These are phyloP conservation scores for Ustilago nuda DNA, from an alignment of 1,284 basidiomycete genomes.

Conservation along the genomic window DNA sequence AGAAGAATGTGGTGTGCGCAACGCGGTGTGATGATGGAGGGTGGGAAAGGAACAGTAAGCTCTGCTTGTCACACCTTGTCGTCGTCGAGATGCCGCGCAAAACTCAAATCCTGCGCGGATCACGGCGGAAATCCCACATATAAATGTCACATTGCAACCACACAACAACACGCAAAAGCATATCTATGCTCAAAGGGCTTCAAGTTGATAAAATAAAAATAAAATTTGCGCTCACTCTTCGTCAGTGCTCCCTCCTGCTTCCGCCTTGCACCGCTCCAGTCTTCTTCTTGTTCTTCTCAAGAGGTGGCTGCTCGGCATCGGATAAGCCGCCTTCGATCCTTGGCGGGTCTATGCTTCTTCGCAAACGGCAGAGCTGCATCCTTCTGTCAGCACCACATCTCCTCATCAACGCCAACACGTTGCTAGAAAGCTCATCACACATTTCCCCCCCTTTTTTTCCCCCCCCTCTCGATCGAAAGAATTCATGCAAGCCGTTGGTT, in stretches of 20 bases:
- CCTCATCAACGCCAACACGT: neutral
- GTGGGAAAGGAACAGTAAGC: conserved; percentile 23
- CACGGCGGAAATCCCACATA: neutral
- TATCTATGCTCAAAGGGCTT: neutral
- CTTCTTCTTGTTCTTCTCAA: neutral
- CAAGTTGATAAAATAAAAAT: neutral
- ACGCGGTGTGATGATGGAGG: conserved; percentile 36
- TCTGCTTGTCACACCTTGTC: conserved; percentile 8
- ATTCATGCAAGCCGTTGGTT: conserved; percentile 21
- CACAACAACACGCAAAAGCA: neutral
- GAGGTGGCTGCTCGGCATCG: neutral
- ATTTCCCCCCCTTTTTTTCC: too few relatives aligned
- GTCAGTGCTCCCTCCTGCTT: neutral
- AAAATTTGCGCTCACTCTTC: neutral
- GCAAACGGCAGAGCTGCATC: neutral
- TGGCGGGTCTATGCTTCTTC: neutral
- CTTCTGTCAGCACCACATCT: neutral
- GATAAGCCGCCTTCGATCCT: neutral
- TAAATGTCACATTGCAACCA: neutral
- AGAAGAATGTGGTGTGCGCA: conserved; percentile 17
- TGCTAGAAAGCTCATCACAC: neutral
- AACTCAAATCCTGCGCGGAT: neutral
- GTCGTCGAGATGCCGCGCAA: neutral
- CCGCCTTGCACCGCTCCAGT: neutral
- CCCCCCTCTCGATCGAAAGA: conserved; percentile 20